Evolutionary conservation across 768 basidiomycete species (phyloP).

Genomic region (Russula compacta): DNA sequence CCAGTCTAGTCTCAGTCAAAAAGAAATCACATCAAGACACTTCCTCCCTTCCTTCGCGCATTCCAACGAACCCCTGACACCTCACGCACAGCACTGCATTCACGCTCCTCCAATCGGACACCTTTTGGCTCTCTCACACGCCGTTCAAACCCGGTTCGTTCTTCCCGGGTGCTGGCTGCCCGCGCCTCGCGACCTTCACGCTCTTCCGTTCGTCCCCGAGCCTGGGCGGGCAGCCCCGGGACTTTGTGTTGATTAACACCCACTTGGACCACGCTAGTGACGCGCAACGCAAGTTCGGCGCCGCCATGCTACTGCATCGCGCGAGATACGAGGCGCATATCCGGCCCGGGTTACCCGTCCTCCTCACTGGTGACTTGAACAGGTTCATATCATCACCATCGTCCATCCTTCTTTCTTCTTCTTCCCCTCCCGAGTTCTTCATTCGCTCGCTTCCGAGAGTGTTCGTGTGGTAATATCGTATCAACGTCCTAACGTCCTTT

Average conservation of each 20-base stretch:
- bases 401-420: too few species aligned
- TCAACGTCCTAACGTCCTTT: neutral
- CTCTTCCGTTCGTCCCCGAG: conserved; percentile 28
- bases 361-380: conserved; percentile 50
- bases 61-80: neutral
- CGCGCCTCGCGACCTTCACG: conserved; percentile 40
- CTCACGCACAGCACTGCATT: conserved; percentile 27
- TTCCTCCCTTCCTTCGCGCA: neutral
- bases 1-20: neutral
- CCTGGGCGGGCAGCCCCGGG: neutral
- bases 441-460: neutral
- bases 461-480: neutral
- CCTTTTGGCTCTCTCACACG: conserved; percentile 50
- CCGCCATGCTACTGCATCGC: conserved; percentile 42
- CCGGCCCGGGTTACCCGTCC: conserved; percentile 28
- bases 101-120: conserved; percentile 34
- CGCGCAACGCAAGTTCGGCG: conserved; percentile 40
- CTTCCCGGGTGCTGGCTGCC: conserved; percentile 42
- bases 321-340: conserved; percentile 38
- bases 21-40: too few species aligned
- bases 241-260: conserved; percentile 41
- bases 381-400: conserved; percentile 13
- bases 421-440: neutral
- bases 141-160: conserved; percentile 39
- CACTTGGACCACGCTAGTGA: conserved; percentile 50